Conservation (phyloP, 768 basidiomycete genomes). For the Boletus barrowsii region DNA sequence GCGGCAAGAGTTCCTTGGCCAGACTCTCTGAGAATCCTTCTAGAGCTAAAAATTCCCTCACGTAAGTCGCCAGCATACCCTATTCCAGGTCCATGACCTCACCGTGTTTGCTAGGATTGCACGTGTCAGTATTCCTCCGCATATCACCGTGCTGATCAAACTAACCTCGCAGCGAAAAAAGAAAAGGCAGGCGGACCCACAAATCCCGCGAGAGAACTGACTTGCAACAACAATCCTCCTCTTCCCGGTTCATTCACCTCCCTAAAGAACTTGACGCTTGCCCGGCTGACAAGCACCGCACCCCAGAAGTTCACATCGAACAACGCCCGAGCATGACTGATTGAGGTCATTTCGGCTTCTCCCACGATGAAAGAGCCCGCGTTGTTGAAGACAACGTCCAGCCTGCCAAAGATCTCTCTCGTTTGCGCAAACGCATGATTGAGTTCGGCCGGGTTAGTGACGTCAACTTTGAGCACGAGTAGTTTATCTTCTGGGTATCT, state of each 20-base stretch:
- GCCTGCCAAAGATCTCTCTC: conserved; percentile 6
- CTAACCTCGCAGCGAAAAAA: conserved; percentile 21
- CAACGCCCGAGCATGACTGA: conserved; percentile 16
- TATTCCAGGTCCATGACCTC: background rate
- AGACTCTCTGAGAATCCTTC: conserved; percentile 36
- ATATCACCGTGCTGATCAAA: background rate
- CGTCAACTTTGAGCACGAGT: conserved; percentile 15
- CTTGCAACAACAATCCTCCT: conserved; percentile 36
- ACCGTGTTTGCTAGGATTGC: conserved; percentile 17
- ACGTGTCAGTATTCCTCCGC: conserved; percentile 3
- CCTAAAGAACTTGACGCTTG: conserved; percentile 32
- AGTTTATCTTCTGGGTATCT: conserved; percentile 7
- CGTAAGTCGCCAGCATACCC: background rate
- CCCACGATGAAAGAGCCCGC: conserved; percentile 14
- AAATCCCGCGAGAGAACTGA: conserved; percentile 32
- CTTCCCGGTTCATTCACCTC: conserved; percentile 32
- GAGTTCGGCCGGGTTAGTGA: conserved; percentile 11
- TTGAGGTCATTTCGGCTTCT: conserved; percentile 23
- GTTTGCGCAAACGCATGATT: conserved; percentile 9
- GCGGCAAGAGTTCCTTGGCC: conserved; percentile 35
- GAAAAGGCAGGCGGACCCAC: conserved; percentile 7
- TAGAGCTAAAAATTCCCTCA: conserved; percentile 19
- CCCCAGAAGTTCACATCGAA: conserved; percentile 32
- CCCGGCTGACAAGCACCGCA: conserved; percentile 24
- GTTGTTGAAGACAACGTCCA: conserved; percentile 24